phyloP scores from a whole-genome alignment of 2,329 filamentous ascomycete genomes.

The Xylaria sp. region DNA sequence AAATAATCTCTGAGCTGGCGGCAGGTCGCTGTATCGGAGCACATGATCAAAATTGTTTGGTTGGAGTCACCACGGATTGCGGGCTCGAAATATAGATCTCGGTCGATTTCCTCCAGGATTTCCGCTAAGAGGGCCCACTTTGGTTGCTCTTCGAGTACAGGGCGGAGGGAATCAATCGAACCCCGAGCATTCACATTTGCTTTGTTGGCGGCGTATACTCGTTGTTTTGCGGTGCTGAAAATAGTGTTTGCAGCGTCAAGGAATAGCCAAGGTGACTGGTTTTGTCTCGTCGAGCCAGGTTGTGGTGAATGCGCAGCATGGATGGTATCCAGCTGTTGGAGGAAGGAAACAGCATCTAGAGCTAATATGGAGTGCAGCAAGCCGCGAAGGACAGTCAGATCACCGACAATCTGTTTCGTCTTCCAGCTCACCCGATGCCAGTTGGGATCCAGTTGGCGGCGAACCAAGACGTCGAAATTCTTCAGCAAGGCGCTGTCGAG shows the following conservation, averaged over 20 bases:
- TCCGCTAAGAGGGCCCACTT: constrained; percentile 94
- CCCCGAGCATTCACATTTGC: constrained; percentile 58
- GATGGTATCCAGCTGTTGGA: constrained; percentile 93
- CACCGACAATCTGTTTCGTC: constrained; percentile 91
- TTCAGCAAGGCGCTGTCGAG: constrained; percentile 89
- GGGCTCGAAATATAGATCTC: constrained; percentile 85
- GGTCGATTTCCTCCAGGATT: constrained; percentile 90
- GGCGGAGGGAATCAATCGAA: constrained; percentile 67
- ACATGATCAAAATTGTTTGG: constrained; percentile 95
- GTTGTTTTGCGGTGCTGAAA: constrained; percentile 84
- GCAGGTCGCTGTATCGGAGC: constrained; percentile 83
- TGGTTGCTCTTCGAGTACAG: constrained; percentile 90
- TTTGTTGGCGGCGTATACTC: constrained; percentile 76
- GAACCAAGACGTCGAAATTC: constrained; percentile 88
- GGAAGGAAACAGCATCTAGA: constrained; percentile 88
- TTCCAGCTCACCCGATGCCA: constrained; percentile 97
- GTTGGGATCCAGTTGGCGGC: constrained; percentile 90
- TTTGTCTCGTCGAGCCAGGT: constrained; percentile 84
- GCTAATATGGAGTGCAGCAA: constrained; percentile 83
- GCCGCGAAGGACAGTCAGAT: constrained; percentile 80
- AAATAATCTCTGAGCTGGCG: constrained; percentile 89
- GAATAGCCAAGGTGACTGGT: constrained; percentile 94
- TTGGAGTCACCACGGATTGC: constrained; percentile 80
- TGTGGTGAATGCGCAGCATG: constrained; percentile 88
- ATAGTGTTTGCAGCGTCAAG: constrained; percentile 93